Conservation (phyloP, 2,329 filamentous ascomycete species). For the Achaetomium macrosporum region DNA sequence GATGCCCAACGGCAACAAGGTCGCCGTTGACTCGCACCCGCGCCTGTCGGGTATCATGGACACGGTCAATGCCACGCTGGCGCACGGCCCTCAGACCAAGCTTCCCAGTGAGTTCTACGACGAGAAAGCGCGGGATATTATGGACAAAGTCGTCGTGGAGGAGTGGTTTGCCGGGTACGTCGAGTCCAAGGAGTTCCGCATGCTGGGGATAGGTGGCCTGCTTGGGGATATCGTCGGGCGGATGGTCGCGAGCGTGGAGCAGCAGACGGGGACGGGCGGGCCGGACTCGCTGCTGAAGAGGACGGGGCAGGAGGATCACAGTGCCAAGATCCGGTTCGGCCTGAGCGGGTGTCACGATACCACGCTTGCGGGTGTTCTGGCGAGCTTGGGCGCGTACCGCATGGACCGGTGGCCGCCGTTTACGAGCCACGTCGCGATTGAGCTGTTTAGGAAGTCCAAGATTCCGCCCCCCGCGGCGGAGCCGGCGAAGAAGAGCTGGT, state of each 20-base stretch:
- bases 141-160: slow-evolving; percentile 72
- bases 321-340: slow-evolving; percentile 59
- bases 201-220: slow-evolving; percentile 76
- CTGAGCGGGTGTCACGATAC: slow-evolving; percentile 91
- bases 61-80: slow-evolving; percentile 80
- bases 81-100: slow-evolving; percentile 72
- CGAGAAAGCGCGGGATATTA: slow-evolving; percentile 58
- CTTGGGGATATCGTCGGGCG: slow-evolving; percentile 76
- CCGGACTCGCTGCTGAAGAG: slow-evolving; percentile 42
- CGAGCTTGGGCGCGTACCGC: slow-evolving; percentile 73
- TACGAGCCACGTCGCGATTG: slow-evolving; percentile 84
- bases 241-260: slow-evolving; percentile 64
- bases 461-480: slow-evolving; percentile 12
- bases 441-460: slow-evolving; percentile 65
- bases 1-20: slow-evolving; percentile 68
- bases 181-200: slow-evolving; percentile 82
- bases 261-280: slow-evolving; percentile 45
- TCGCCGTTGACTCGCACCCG: slow-evolving; percentile 80
- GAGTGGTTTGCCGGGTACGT: slow-evolving; percentile 90
- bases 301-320: slow-evolving; percentile 30
- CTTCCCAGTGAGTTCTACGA: slow-evolving; percentile 89
- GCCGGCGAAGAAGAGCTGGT: slow-evolving; percentile 29
- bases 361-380: slow-evolving; percentile 73
- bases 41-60: slow-evolving; percentile 89
- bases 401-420: slow-evolving; percentile 80